Evolutionary conservation across 768 basidiomycete species (phyloP), one percentile per base, ranked within the genome.

Genomic region (Macrocybe gigantea): DNA sequence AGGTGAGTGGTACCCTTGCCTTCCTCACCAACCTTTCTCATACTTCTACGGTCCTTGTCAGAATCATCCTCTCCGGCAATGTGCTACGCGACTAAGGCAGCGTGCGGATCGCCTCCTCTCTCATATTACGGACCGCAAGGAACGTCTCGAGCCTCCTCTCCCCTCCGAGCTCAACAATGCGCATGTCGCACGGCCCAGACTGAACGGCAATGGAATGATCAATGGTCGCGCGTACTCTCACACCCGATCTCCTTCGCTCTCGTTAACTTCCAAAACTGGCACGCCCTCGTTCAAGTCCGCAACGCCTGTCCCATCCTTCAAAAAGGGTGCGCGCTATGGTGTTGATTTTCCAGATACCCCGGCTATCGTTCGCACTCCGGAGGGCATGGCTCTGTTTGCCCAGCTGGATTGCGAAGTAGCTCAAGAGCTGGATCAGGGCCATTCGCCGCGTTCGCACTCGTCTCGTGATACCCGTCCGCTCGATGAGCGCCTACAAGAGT

Each of bases 41-140:
- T 22, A 22, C 47, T 31, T 34, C 35, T 53, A 30, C 46, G 38
- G 43, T 40, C 32, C 44, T 33, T 30, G 37, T 49, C 64, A 96
- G 93, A 80, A 82, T 48, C 95, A 99, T 61, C 95, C 91, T 1
- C 77, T 99, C 38, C 83, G 93, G 38, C 78, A 76, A 46, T 87
- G 86, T 51, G 93, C 89, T 2, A 75, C 78, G 45, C 84, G 89
- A 34, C 79, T 99, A 55, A 81, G 85, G 58, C 73, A 74, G 50
- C 94, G 95, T 65, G 87, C 93, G 0, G 87, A 94, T 48, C 79
- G 82, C 54, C 79, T 97, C 22, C 79, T 98, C 13, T 82, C 82
- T 58, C 85, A 94, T 58, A 85, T 98, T 55, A 89, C 88, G 1
- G 96, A 98, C 65, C 80, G 83, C 57, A 85, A 83, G 58, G 90